A percentile compares a stretch with the other conserved stretches of the same genome.
These are phyloP conservation scores for Saccharomyces mikatae DNA, from an alignment of 805 yeast genomes.

Conservation along the genomic window DNA sequence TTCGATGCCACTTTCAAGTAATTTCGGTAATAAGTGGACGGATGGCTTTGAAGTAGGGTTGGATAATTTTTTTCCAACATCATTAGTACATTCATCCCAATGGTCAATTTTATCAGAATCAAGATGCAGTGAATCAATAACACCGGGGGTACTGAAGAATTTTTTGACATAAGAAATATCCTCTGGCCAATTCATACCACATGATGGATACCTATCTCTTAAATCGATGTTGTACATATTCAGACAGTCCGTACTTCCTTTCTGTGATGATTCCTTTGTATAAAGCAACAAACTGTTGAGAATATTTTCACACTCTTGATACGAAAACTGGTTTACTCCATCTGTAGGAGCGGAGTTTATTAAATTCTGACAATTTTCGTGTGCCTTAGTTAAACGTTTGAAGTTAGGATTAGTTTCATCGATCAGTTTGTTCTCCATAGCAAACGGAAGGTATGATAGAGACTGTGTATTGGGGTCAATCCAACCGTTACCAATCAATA, in stretches of 20 bases:
- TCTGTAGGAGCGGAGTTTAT: conserved; percentile 29
- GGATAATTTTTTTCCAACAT: conserved; percentile 45
- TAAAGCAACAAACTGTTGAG: conserved; percentile 25
- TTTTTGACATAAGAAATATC: conserved; percentile 45
- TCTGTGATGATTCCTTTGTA: conserved; percentile 24
- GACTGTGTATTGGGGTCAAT: conserved; percentile 82
- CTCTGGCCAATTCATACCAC: conserved; percentile 92
- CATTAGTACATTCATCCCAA: conserved; percentile 76
- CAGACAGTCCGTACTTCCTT: conserved; percentile 38
- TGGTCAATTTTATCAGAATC: conserved; percentile 25
- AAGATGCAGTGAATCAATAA: conserved; percentile 48
- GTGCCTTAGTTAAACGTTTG: conserved; percentile 38
- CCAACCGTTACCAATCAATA: conserved; percentile 91
- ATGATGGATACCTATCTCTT: conserved; percentile 67
- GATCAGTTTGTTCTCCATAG: conserved; percentile 51
- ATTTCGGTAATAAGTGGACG: conserved; percentile 53
- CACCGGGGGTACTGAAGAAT: conserved; percentile 43
- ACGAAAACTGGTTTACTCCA: conserved; percentile 22
- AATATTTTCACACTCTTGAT: conserved; percentile 39
- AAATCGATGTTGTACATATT: conserved; percentile 79
- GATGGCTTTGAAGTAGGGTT: conserved; percentile 54
- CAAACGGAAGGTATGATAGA: conserved; percentile 67
- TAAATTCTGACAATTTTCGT: conserved; percentile 53
- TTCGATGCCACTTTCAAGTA: conserved; percentile 49
- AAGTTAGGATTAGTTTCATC: conserved; percentile 34